Percentiles rank a stretch among this genome's conserved stretches.
phyloP scores from a whole-genome alignment of 108 stramenopile genomes.

The Conticribra guillardii region DNA sequence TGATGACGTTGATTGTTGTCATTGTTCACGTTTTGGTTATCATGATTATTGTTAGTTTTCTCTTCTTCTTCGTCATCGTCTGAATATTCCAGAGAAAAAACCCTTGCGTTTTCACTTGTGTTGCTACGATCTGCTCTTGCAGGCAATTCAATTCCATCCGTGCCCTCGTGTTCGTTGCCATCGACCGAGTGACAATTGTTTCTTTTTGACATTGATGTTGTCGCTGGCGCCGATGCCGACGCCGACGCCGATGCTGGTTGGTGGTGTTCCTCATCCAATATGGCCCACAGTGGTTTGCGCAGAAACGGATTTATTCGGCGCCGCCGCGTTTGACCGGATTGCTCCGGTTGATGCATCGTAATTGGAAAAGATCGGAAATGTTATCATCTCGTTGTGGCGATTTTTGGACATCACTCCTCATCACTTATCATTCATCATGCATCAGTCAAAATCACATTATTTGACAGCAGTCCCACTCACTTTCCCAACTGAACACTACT shows the following conservation, averaged over 20 bases:
- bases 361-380: no score
- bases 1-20: conserved; percentile 4
- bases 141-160: conserved; percentile 4
- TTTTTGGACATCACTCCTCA: no score
- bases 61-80: conserved; percentile 5
- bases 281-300: conserved; percentile 17
- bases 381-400: no score
- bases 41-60: not conserved
- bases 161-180: not conserved
- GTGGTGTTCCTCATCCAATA: conserved; percentile 14
- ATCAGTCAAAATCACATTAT: no score
- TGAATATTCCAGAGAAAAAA: conserved; percentile 21
- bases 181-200: not conserved
- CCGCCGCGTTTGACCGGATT: no score
- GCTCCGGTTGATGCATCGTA: no score
- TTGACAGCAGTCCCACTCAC: no score
- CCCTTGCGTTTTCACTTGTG: not conserved
- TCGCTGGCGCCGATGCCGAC: not conserved
- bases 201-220: no score
- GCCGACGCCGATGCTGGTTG: not conserved
- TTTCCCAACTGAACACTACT: no score
- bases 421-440: no score
- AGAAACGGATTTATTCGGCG: conserved; percentile 19
- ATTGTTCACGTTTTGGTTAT: not conserved
- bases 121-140: not conserved